Evolutionary conservation across 2,329 filamentous ascomycete species (phyloP).

Genomic region (Periconia sp.): DNA sequence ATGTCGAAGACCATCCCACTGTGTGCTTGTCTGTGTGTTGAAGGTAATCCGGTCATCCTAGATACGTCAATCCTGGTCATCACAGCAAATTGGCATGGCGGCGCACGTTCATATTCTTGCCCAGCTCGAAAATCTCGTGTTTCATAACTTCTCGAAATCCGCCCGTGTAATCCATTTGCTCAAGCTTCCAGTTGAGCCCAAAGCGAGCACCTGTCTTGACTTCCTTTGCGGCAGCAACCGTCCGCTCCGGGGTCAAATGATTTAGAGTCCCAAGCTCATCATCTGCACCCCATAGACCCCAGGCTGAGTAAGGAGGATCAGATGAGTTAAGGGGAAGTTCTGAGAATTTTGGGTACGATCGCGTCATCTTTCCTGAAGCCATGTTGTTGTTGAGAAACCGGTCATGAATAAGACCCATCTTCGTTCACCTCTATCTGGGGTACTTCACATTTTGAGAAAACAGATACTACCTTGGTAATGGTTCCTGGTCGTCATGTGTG

Average conservation of each 20-base stretch:
- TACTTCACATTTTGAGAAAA: too few relatives aligned
- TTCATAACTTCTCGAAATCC: conserved; percentile 26
- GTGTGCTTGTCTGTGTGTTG: conserved; percentile 62
- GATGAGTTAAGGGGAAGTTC: conserved; percentile 26
- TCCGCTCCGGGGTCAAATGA: conserved; percentile 24
- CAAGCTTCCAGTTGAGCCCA: conserved; percentile 27
- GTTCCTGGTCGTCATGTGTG: neutral
- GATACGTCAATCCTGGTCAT: conserved; percentile 1
- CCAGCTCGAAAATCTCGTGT: conserved; percentile 30
- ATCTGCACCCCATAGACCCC: conserved; percentile 27
- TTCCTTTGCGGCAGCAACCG: conserved; percentile 26
- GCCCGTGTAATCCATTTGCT: conserved; percentile 29
- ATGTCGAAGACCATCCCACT: conserved; percentile 57
- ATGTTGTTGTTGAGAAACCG: conserved; percentile 2
- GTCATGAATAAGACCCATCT: neutral
- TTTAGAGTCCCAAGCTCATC: conserved; percentile 29
- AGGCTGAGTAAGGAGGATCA: conserved; percentile 27
- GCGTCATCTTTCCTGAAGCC: conserved; percentile 18
- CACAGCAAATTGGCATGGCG: neutral
- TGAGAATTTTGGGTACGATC: conserved; percentile 27
- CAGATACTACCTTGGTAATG: neutral
- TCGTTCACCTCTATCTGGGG: too few relatives aligned
- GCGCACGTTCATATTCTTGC: conserved; percentile 28
- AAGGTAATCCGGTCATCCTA: conserved; percentile 51
- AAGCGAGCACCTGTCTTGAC: conserved; percentile 23